Conservation (phyloP, 2,329 filamentous ascomycete species). For the Albophoma yamanashiensis region DNA sequence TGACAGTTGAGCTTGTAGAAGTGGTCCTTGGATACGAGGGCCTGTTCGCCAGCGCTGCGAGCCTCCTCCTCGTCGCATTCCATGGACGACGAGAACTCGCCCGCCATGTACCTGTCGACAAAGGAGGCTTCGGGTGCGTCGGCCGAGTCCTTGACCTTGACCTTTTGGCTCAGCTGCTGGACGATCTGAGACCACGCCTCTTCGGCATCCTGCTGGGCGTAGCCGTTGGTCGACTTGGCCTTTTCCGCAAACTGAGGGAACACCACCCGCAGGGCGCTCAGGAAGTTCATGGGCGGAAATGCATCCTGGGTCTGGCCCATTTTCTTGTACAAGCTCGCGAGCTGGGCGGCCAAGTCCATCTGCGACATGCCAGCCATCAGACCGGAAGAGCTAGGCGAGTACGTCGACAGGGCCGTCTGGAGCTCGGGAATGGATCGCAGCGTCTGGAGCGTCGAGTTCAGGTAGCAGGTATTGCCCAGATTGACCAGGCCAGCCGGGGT, state of each 20-base stretch:
- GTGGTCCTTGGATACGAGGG: constrained; percentile 55
- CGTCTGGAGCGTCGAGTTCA: constrained; percentile 94
- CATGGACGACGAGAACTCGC: constrained; percentile 66
- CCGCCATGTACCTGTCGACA: constrained; percentile 83
- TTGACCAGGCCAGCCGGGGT: constrained; percentile 84
- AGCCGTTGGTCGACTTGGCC: constrained; percentile 70
- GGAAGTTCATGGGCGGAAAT: constrained; percentile 74
- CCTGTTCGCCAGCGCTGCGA: constrained; percentile 61
- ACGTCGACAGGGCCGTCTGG: constrained; percentile 63
- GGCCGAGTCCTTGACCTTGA: constrained; percentile 51
- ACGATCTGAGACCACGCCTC: constrained; percentile 97
- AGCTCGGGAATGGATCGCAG: constrained; percentile 84
- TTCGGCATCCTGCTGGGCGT: constrained; percentile 96
- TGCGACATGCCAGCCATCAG: constrained; percentile 36
- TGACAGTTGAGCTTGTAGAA: constrained; percentile 96
- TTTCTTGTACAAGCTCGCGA: constrained; percentile 75
- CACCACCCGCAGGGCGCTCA: constrained; percentile 64
- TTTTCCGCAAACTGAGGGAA: constrained; percentile 93
- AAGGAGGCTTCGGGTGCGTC: constrained; percentile 53
- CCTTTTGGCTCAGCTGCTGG: constrained; percentile 66
- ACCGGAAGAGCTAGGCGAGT: constrained; percentile 19
- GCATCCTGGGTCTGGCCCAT: constrained; percentile 85
- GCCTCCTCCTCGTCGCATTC: constrained; percentile 77
- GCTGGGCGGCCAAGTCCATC: constrained; percentile 62
- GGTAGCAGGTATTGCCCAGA: constrained; percentile 94